phyloP scores from a whole-genome alignment of 306 rosid genomes.

The Ormosia semicastrata region DNA sequence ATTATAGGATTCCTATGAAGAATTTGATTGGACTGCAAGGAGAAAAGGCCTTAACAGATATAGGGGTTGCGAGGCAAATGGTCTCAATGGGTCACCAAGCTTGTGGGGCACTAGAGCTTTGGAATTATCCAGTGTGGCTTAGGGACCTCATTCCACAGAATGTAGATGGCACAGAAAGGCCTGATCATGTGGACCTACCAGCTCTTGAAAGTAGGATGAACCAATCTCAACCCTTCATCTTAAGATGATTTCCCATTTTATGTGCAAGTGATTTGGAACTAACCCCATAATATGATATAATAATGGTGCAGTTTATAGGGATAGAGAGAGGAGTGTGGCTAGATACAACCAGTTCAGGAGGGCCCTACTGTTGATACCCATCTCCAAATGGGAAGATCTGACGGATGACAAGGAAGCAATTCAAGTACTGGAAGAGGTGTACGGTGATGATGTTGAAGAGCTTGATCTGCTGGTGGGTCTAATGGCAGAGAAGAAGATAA shows the following conservation, averaged over 20 bases:
- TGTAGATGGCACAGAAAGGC: conserved; percentile 47
- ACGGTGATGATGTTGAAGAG: conserved; percentile 58
- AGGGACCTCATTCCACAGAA: conserved; percentile 52
- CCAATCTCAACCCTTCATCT: not conserved
- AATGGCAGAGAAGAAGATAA: conserved; percentile 69
- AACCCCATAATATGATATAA: not conserved
- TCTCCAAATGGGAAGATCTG: conserved; percentile 58
- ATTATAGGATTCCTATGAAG: conserved; percentile 43
- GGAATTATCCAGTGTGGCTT: conserved; percentile 52
- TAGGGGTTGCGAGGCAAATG: conserved; percentile 45
- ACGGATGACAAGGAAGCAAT: conserved; percentile 55
- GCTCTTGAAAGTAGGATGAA: conserved; percentile 53
- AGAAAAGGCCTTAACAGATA: conserved; percentile 34
- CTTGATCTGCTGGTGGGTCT: conserved; percentile 60
- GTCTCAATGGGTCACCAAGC: conserved; percentile 83
- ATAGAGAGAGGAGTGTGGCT: conserved; percentile 57
- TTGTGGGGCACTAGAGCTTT: conserved; percentile 55
- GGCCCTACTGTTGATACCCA: conserved; percentile 44
- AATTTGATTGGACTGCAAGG: conserved; percentile 48
- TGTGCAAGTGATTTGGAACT: not conserved
- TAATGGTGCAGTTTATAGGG: conserved; percentile 55
- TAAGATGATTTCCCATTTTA: not conserved
- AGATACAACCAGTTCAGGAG: conserved; percentile 63
- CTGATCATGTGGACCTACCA: conserved; percentile 52
- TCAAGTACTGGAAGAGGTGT: conserved; percentile 42